Evolutionary conservation across 1,284 basidiomycete genomes (phyloP).

Genomic region (Fomitopsis schrenkii): DNA sequence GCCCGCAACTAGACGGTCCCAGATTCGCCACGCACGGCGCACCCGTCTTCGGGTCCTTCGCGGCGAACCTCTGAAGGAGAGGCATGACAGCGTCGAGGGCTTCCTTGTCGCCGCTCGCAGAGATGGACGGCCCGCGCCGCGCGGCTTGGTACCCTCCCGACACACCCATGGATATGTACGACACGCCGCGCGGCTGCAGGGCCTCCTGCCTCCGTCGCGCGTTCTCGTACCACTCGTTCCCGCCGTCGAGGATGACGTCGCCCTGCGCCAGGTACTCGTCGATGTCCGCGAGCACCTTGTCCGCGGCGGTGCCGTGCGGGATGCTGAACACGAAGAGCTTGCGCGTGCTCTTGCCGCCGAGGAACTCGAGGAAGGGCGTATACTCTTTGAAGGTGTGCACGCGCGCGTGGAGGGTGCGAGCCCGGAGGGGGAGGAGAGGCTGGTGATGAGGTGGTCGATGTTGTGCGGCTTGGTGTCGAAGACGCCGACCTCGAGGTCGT

Average conservation of each 20-base stretch:
- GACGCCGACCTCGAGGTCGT: constrained; percentile 17
- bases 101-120: constrained; percentile 14
- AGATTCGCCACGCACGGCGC: constrained; percentile 14
- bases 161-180: constrained; percentile 21
- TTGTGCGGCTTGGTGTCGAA: constrained; percentile 16
- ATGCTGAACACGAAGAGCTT: constrained; percentile 22
- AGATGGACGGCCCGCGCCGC: constrained; percentile 18
- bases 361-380: constrained; percentile 13
- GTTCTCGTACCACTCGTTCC: constrained; percentile 22
- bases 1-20: constrained; percentile 17
- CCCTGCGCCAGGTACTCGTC: constrained; percentile 11
- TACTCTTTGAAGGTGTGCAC: constrained; percentile 20
- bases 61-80: constrained; percentile 15
- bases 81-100: constrained; percentile 17
- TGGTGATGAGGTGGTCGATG: constrained; percentile 13
- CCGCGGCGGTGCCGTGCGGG: constrained; percentile 17
- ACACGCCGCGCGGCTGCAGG: constrained; percentile 13
- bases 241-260: constrained; percentile 20
- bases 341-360: constrained; percentile 13
- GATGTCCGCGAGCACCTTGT: constrained; percentile 14
- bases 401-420: constrained; percentile 11
- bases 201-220: constrained; percentile 13
- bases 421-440: constrained; percentile 3
- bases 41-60: constrained; percentile 16
- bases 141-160: constrained; percentile 21